These are phyloP conservation scores for Ogataea glucozyma DNA, from an alignment of 805 yeast species.

Conservation along the genomic window DNA sequence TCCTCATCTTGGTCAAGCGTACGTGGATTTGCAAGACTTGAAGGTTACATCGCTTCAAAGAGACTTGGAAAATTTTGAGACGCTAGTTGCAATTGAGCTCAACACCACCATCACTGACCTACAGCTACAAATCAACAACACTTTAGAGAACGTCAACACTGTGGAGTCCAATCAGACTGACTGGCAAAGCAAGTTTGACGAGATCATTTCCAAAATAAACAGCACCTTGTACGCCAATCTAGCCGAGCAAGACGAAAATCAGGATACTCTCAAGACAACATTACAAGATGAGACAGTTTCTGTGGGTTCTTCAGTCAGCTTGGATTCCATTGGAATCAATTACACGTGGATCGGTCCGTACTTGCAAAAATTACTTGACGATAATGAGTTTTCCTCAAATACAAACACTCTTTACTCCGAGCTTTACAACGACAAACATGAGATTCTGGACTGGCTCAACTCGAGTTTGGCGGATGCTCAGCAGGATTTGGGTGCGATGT, in stretches of 20 bases:
- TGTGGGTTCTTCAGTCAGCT: slow-evolving; percentile 13
- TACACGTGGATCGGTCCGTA: slow-evolving; percentile 20
- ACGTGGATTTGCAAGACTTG: not conserved
- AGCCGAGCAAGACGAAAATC: slow-evolving; percentile 10
- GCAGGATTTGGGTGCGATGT: not conserved
- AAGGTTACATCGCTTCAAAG: not conserved
- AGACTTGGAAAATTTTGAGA: slow-evolving; percentile 10
- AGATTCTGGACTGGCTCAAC: not conserved
- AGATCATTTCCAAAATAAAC: slow-evolving; percentile 12
- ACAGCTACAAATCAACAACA: slow-evolving; percentile 11
- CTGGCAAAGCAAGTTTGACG: slow-evolving; percentile 5
- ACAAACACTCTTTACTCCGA: slow-evolving; percentile 7
- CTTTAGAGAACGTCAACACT: slow-evolving; percentile 10
- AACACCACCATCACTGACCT: slow-evolving; percentile 3
- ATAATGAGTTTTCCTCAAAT: not conserved
- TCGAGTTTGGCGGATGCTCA: not conserved
- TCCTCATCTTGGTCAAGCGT: not conserved
- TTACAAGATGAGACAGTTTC: slow-evolving; percentile 19
- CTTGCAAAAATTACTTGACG: slow-evolving; percentile 1
- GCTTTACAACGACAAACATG: slow-evolving; percentile 3
- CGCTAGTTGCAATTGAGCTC: slow-evolving; percentile 6
- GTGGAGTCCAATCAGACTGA: not conserved
- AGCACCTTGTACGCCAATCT: slow-evolving; percentile 12
- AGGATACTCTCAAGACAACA: slow-evolving; percentile 10
- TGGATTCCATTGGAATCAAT: slow-evolving; percentile 15